Base-by-base conservation (phyloP, 179 eudicot genomes). In the Corrigiola litoralis region DNA sequence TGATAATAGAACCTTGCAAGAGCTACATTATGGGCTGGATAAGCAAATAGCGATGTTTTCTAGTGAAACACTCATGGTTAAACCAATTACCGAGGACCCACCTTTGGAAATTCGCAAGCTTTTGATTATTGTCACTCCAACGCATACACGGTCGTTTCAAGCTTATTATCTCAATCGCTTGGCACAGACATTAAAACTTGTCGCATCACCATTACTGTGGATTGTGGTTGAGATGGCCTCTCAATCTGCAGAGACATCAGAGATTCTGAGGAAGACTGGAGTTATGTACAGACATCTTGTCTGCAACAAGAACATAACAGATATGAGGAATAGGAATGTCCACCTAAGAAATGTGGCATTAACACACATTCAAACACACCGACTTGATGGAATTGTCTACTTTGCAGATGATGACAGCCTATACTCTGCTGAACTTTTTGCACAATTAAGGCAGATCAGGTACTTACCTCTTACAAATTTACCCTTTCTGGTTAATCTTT, bases 251-350 rank as follows among this genome's bases (percentile, higher is more conserved):
- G 95, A 82, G 78, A 86, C 90, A 52, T 81, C 90, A 38, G 85
- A 80, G 25, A 65, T 84, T 41, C 75, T 90, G 83, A 86, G 92
- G 77, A 84, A 77, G 67, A 78, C 75, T 6, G 90, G 95, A 27
- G 85, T 90, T 67, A 79, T 86, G 83, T 90, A 84, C 76, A 73
- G 97, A 75, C 97, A 90, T 77, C 82, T 90, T 24, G 88, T 81
- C 28, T 85, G 90, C 78, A 61, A 48, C 8, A 73, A 78, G 77
- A 90, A 88, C 72, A 42, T 75, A 36, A 84, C 90, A 3, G 87
- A 78, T n/a, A 50, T 80, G 37, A 78, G 63, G 66, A 84, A 86
- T 65, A 79, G 59, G 72, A 61, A 73, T 56, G 78, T 69, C 66
- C 92, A 78, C 69, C 88, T 81, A 51, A 84, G 92, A 58, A 90